Evolutionary conservation across 2,329 filamentous ascomycete genomes (phyloP).

Genomic region (Penicillium sp.): DNA sequence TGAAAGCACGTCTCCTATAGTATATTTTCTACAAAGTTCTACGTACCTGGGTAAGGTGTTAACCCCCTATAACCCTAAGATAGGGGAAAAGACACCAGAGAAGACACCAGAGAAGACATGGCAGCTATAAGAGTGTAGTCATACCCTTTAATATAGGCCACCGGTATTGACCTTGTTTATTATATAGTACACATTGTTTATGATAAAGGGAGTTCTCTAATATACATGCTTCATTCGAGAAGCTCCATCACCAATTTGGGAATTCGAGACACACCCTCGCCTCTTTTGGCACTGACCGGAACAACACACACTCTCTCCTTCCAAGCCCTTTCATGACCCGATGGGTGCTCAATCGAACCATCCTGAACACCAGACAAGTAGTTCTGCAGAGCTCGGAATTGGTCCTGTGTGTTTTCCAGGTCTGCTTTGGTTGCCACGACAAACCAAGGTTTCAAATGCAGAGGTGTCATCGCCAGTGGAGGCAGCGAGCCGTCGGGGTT

Average conservation of each 20-base stretch:
- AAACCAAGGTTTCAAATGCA: slow-evolving; percentile 95
- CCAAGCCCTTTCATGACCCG: slow-evolving; percentile 66
- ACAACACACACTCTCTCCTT: slow-evolving; percentile 60
- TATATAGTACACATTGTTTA: slow-evolving; percentile 12
- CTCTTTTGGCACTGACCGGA: slow-evolving; percentile 85
- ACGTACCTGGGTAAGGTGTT: too few relatives aligned
- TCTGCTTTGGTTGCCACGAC: slow-evolving; percentile 94
- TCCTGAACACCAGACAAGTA: slow-evolving; percentile 68
- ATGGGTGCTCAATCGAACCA: slow-evolving; percentile 68
- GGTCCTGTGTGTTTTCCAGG: slow-evolving; percentile 71
- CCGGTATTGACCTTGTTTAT: not conserved
- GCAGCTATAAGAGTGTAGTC: too few relatives aligned
- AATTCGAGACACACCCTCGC: slow-evolving; percentile 69
- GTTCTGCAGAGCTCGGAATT: slow-evolving; percentile 65
- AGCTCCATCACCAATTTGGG: slow-evolving; percentile 43
- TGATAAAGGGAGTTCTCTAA: slow-evolving; percentile 3
- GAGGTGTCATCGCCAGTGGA: slow-evolving; percentile 59
- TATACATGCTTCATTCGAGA: slow-evolving; percentile 32
- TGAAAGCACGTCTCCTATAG: too few relatives aligned
- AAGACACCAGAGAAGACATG: too few relatives aligned
- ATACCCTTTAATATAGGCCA: too few relatives aligned
- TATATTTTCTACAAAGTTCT: too few relatives aligned
- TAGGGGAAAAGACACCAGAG: too few relatives aligned
- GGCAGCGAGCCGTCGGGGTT: slow-evolving; percentile 36
- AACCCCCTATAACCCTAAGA: too few relatives aligned